phyloP scores from a whole-genome alignment of 106 monocot genomes.

The Allium sativum region DNA sequence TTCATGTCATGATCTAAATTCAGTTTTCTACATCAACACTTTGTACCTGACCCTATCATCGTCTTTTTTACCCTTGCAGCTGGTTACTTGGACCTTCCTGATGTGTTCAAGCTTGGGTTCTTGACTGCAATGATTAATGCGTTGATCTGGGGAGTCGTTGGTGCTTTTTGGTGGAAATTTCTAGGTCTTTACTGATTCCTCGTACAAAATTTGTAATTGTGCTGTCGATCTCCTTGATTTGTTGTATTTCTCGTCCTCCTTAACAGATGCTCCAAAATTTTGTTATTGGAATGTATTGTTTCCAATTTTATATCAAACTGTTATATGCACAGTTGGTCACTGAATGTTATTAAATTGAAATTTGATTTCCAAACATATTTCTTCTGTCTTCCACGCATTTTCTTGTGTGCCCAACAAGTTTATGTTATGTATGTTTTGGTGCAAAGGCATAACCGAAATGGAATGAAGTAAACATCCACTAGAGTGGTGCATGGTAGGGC shows the following conservation, averaged over 20 bases:
- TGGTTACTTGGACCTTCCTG: slow-evolving; percentile 87
- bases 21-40: not conserved
- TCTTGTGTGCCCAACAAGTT: too few species aligned
- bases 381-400: too few species aligned
- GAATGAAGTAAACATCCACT: too few species aligned
- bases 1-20: not conserved
- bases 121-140: slow-evolving; percentile 63
- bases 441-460: too few species aligned
- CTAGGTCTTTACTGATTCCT: slow-evolving; percentile 72
- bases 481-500: too few species aligned
- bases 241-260: not conserved
- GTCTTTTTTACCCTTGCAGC: slow-evolving; percentile 33
- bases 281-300: too few species aligned
- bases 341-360: too few species aligned
- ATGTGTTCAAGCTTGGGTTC: slow-evolving; percentile 83
- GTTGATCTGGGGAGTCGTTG: slow-evolving; percentile 68
- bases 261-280: too few species aligned
- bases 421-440: too few species aligned
- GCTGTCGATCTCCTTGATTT: not conserved
- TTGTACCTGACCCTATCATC: not conserved
- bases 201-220: not conserved
- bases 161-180: slow-evolving; percentile 94
- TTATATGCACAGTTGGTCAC: too few species aligned
- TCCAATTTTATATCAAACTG: too few species aligned
- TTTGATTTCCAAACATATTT: too few species aligned